Evolutionary conservation across 2,329 filamentous ascomycete genomes (phyloP).

Genomic region (Monosporascus sp.): DNA sequence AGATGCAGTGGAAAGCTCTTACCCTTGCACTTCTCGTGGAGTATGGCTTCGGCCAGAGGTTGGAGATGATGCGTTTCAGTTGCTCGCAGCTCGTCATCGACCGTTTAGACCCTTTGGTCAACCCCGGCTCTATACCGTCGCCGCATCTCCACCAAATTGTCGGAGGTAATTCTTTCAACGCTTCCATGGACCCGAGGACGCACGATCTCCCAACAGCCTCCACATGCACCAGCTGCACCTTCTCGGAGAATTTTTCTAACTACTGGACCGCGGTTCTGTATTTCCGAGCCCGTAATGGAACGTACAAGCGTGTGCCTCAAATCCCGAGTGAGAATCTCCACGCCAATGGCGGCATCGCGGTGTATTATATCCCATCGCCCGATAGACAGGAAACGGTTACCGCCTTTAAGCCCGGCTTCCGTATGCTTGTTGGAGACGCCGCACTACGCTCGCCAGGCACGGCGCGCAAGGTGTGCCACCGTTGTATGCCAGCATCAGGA

Average conservation of each 20-base stretch:
- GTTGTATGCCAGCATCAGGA: conserved; percentile 23
- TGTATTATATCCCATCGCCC: conserved; percentile 6
- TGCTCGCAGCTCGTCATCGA: conserved; percentile 8
- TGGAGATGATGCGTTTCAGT: conserved; percentile 24
- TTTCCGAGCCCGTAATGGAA: conserved; percentile 1
- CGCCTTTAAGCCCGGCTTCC: conserved; percentile 33
- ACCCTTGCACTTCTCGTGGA: conserved; percentile 11
- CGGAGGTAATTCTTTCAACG: conserved; percentile 7
- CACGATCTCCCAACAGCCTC: background rate
- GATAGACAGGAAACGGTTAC: conserved; percentile 27
- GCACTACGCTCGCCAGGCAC: conserved; percentile 9
- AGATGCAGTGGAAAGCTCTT: conserved; percentile 18
- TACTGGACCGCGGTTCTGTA: conserved; percentile 3
- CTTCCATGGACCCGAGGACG: conserved; percentile 1
- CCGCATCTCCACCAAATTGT: conserved; percentile 8
- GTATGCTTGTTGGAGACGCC: conserved; percentile 34
- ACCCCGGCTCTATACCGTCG: conserved; percentile 4
- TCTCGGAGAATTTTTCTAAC: conserved; percentile 1
- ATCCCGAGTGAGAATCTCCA: conserved; percentile 3
- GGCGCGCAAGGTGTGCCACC: conserved; percentile 31
- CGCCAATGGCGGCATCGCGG: conserved; percentile 6
- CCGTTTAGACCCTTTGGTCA: conserved; percentile 7
- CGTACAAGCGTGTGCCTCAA: conserved; percentile 7
- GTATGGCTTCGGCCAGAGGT: conserved; percentile 18
- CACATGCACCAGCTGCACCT: conserved; percentile 5